These are phyloP conservation scores for Pistacia atlantica DNA, from an alignment of 345 rosid genomes.

Conservation along the genomic window DNA sequence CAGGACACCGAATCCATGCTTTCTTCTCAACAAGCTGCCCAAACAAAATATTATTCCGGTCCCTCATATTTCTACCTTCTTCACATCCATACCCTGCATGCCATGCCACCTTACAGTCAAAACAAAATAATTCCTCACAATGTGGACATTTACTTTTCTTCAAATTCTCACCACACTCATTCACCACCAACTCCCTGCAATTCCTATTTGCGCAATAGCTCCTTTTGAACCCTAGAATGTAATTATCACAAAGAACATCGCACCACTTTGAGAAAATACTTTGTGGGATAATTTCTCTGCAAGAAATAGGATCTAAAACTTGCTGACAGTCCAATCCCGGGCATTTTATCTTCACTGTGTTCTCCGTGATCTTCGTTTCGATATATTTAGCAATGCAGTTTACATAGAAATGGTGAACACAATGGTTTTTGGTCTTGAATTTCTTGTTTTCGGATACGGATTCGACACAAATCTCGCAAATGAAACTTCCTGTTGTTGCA, in stretches of 20 bases:
- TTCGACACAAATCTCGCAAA: conserved; percentile 35
- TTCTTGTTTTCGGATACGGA: conserved; percentile 16
- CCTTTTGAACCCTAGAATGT: conserved; percentile 8
- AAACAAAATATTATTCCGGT: conserved; percentile 27
- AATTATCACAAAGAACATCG: conserved; percentile 27
- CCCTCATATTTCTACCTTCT: neutral
- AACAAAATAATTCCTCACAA: too few species aligned
- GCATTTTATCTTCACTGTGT: conserved; percentile 20
- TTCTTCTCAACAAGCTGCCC: conserved; percentile 31
- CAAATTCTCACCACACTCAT: conserved; percentile 28
- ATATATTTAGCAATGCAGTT: conserved; percentile 29
- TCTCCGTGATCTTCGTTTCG: conserved; percentile 24
- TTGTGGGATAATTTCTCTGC: conserved; percentile 26
- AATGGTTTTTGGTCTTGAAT: conserved; percentile 24
- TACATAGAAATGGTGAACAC: conserved; percentile 29
- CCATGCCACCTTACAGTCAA: too few species aligned
- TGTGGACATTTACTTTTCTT: conserved; percentile 11
- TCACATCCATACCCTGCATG: conserved; percentile 31
- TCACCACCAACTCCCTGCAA: conserved; percentile 30
- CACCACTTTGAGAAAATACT: conserved; percentile 28
- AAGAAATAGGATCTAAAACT: conserved; percentile 26
- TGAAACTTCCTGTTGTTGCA: conserved; percentile 4
- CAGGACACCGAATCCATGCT: conserved; percentile 29
- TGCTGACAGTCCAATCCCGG: conserved; percentile 31
- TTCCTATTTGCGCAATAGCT: conserved; percentile 33